Conservation (phyloP, 345 rosid species). For the Lumnitzera littorea region DNA sequence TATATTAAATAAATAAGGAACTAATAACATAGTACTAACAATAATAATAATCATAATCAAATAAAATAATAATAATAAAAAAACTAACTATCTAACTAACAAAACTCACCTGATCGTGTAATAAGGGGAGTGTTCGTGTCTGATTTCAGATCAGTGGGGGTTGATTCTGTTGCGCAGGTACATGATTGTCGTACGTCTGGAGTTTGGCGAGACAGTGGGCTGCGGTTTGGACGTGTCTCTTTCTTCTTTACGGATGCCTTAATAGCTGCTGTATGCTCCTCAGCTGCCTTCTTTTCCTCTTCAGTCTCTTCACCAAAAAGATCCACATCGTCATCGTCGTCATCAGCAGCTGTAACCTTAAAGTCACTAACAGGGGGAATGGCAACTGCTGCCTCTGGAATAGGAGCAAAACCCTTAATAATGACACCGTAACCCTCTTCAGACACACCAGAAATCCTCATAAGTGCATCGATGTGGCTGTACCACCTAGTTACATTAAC, state of each 20-base stretch:
- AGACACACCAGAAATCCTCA: slow-evolving; percentile 87
- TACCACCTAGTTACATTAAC: slow-evolving; percentile 80
- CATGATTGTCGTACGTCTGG: too few relatives aligned
- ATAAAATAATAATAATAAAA: too few relatives aligned
- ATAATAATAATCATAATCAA: too few relatives aligned
- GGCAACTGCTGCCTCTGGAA: slow-evolving; percentile 46
- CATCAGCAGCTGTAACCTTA: slow-evolving; percentile 19
- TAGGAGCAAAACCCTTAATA: slow-evolving; percentile 55
- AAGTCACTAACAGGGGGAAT: slow-evolving; percentile 70
- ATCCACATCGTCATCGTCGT: slow-evolving; percentile 16
- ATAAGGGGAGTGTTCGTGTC: too few relatives aligned
- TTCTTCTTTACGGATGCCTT: slow-evolving; percentile 18
- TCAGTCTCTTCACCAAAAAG: slow-evolving; percentile 23
- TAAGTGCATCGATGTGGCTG: slow-evolving; percentile 73
- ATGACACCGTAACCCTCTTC: slow-evolving; percentile 75
- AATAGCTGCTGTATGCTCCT: slow-evolving; percentile 17
- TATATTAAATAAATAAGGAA: too few relatives aligned
- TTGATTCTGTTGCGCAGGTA: too few relatives aligned
- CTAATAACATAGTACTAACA: too few relatives aligned
- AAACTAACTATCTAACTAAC: too few relatives aligned
- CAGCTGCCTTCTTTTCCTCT: slow-evolving; percentile 22
- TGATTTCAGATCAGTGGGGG: too few relatives aligned
- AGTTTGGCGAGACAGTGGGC: too few relatives aligned
- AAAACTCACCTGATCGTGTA: too few relatives aligned
- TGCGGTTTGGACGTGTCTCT: too few relatives aligned